Evolutionary conservation across 495 filamentous ascomycete species (phyloP).

Genomic region (Corynascus novoguineensis): DNA sequence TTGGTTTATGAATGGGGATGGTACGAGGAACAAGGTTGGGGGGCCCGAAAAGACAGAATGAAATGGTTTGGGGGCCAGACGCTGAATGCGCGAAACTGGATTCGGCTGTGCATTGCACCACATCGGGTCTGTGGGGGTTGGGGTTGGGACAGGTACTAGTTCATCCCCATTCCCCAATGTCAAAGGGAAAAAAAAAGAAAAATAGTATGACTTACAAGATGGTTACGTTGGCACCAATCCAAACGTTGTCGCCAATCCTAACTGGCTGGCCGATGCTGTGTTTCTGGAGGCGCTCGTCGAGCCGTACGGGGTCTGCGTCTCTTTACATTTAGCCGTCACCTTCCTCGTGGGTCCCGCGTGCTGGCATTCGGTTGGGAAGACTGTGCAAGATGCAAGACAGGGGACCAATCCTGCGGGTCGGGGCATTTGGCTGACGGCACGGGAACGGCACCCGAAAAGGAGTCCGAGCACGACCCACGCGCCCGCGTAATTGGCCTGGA

Average conservation of each 20-base stretch:
- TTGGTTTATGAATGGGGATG: too few species aligned
- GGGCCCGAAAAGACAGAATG: too few species aligned
- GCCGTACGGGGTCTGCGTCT: conserved; percentile 19
- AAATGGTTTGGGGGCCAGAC: too few species aligned
- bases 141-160: background rate
- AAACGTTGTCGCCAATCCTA: conserved; percentile 31
- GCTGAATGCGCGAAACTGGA: too few species aligned
- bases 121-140: too few species aligned
- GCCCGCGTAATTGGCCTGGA: too few species aligned
- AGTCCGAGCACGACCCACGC: background rate
- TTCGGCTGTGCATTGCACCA: too few species aligned
- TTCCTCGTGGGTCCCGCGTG: background rate
- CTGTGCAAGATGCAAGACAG: background rate
- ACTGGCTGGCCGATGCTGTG: conserved; percentile 31
- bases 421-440: background rate
- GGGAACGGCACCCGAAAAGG: conserved; percentile 11
- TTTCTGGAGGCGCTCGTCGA: conserved; percentile 26
- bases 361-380: background rate
- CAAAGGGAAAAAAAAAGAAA: background rate
- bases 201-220: conserved; percentile 25
- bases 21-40: too few species aligned
- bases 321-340: conserved; percentile 2
- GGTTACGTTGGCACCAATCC: conserved; percentile 57
- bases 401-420: background rate
- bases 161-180: background rate